These are phyloP conservation scores for Phytophthora pseudosyringae DNA, from an alignment of 352 stramenopile genomes.

Conservation along the genomic window DNA sequence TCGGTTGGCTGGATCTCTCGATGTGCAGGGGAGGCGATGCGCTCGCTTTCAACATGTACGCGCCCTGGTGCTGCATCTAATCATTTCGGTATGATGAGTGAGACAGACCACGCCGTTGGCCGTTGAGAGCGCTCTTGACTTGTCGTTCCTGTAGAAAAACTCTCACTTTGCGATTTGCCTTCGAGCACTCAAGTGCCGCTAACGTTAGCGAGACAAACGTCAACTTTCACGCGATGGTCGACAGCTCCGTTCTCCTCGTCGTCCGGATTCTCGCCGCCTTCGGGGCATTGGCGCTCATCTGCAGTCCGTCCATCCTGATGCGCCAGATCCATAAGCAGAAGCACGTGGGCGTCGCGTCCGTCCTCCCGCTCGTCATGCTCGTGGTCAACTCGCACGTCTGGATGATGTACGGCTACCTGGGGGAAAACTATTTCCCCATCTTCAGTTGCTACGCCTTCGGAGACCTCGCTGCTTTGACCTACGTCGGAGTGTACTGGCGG, in stretches of 20 bases:
- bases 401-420: conserved; percentile 57
- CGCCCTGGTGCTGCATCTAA: conserved; percentile 18
- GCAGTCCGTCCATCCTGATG: conserved; percentile 49
- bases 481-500: conserved; percentile 55
- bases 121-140: not conserved
- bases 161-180: conserved; percentile 21
- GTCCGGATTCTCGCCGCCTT: conserved; percentile 39
- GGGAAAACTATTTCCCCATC: conserved; percentile 49
- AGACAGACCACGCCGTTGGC: conserved; percentile 22
- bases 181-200: conserved; percentile 4
- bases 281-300: conserved; percentile 39
- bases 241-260: conserved; percentile 28
- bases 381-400: conserved; percentile 44
- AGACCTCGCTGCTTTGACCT: conserved; percentile 36
- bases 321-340: conserved; percentile 47
- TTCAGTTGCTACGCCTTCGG: conserved; percentile 44
- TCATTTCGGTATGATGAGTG: conserved; percentile 27
- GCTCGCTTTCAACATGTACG: not conserved
- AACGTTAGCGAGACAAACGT: not conserved
- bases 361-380: conserved; percentile 47
- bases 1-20: conserved; percentile 2
- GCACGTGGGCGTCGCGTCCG: conserved; percentile 41
- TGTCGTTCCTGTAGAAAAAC: conserved; percentile 1
- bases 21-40: conserved; percentile 5
- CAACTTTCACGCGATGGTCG: conserved; percentile 15